A percentile compares a stretch with the other conserved stretches of the same genome.
These are phyloP conservation scores for Pezicula radicicola DNA, from an alignment of 2,329 filamentous ascomycete species.

Conservation along the genomic window DNA sequence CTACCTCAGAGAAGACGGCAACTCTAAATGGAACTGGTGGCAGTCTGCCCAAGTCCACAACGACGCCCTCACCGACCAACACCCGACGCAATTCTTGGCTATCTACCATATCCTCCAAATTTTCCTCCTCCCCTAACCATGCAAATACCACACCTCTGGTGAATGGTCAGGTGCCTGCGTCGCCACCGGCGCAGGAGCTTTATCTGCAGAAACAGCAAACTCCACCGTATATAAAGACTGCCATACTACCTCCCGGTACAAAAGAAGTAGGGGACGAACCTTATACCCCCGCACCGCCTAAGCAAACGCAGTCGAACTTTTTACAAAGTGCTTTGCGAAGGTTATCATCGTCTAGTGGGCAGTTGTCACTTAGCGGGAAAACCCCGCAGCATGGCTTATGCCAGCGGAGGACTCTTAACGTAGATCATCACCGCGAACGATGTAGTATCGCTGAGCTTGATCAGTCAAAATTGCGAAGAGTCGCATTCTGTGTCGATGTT, in stretches of 20 bases:
- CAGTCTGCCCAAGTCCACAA: constrained; percentile 15
- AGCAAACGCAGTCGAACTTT: constrained; percentile 65
- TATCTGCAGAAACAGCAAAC: constrained; percentile 31
- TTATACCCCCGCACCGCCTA: constrained; percentile 74
- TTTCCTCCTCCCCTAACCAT: constrained; percentile 58
- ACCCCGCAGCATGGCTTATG: constrained; percentile 67
- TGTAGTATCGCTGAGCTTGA: constrained; percentile 78
- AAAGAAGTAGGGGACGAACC: constrained; percentile 60
- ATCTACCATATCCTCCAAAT: constrained; percentile 88
- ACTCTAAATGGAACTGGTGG: constrained; percentile 15
- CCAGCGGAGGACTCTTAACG: constrained; percentile 77
- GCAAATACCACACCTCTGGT: constrained; percentile 18
- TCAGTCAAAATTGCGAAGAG: constrained; percentile 75
- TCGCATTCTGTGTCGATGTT: constrained; percentile 95
- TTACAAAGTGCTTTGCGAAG: constrained; percentile 78
- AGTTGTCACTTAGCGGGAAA: constrained; percentile 31
- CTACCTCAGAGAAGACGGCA: constrained; percentile 19
- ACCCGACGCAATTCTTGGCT: constrained; percentile 79
- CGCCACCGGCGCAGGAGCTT: constrained; percentile 28
- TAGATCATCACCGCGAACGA: constrained; percentile 75
- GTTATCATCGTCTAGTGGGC: constrained; percentile 66
- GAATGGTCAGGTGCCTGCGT: constrained; percentile 6
- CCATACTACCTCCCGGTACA: constrained; percentile 54
- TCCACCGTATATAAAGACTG: constrained; percentile 54
- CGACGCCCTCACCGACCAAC: constrained; percentile 13